Percentiles rank a stretch among this genome's conserved stretches.
Evolutionary conservation across 805 yeast species (phyloP).

Genomic region (Metschnikowia anglica): DNA sequence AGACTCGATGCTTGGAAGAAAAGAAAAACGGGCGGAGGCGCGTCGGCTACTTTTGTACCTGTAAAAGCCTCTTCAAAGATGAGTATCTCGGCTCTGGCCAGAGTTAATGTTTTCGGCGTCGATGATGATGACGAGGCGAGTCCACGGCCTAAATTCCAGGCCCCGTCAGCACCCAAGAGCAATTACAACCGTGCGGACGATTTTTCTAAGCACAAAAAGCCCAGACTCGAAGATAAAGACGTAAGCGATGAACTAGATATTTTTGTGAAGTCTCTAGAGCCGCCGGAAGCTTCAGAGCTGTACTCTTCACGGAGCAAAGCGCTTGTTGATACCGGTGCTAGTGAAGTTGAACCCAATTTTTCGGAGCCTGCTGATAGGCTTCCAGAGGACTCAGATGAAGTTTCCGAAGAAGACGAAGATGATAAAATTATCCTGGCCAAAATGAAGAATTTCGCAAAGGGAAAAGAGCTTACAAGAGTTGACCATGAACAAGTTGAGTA

Average conservation of each 20-base stretch:
- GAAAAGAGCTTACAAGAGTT: slow-evolving; percentile 50
- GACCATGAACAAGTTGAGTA: slow-evolving; percentile 47
- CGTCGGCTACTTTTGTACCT: slow-evolving; percentile 14
- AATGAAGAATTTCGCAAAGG: slow-evolving; percentile 43
- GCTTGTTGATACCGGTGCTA: not conserved
- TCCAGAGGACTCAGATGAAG: slow-evolving; percentile 8
- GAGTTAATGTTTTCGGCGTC: slow-evolving; percentile 19
- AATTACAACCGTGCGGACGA: slow-evolving; percentile 14
- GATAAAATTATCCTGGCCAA: slow-evolving; percentile 37
- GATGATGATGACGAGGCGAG: slow-evolving; percentile 29
- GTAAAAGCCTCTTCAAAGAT: slow-evolving; percentile 1
- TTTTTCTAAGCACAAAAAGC: not conserved
- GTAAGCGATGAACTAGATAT: slow-evolving; percentile 32
- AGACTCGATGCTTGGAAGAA: slow-evolving; percentile 53
- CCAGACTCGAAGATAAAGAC: not conserved
- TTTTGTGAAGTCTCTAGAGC: slow-evolving; percentile 13
- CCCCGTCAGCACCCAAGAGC: slow-evolving; percentile 17
- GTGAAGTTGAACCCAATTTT: not conserved
- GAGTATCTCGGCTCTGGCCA: not conserved
- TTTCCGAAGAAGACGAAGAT: slow-evolving; percentile 27
- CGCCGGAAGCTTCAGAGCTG: not conserved
- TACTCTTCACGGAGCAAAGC: no score
- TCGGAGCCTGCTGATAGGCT: not conserved
- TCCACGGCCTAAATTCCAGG: slow-evolving; percentile 22
- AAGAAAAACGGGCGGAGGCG: slow-evolving; percentile 20